Evolutionary conservation across 345 rosid species (phyloP).

Genomic region (Euphorbia peplus): DNA sequence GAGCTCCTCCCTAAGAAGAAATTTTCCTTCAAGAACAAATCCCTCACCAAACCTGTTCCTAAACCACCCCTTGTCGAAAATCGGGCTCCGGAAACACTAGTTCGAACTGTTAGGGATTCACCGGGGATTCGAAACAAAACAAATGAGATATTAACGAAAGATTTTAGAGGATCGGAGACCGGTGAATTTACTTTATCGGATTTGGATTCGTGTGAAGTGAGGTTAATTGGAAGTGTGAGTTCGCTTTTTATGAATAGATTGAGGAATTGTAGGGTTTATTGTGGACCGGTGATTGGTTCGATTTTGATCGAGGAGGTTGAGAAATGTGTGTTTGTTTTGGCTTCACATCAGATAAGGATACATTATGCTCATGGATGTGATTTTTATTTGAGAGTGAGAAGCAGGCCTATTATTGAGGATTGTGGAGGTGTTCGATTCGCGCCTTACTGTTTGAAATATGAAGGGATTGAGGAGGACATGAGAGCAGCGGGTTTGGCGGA

Average conservation of each 20-base stretch:
- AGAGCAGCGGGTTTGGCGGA: conserved; percentile 51
- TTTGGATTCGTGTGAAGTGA: conserved; percentile 70
- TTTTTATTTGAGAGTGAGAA: conserved; percentile 80
- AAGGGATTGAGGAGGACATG: conserved; percentile 69
- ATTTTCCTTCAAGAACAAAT: conserved; percentile 66
- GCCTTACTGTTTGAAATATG: conserved; percentile 69
- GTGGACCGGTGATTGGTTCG: conserved; percentile 77
- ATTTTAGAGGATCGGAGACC: conserved; percentile 42
- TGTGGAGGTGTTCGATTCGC: conserved; percentile 58
- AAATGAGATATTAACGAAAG: conserved; percentile 43
- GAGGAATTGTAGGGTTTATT: conserved; percentile 49
- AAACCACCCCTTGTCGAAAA: conserved; percentile 30
- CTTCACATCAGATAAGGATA: conserved; percentile 86
- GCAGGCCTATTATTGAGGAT: conserved; percentile 87
- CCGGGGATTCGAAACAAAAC: conserved; percentile 59
- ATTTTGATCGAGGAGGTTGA: conserved; percentile 75
- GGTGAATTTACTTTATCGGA: conserved; percentile 71
- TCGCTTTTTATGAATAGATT: conserved; percentile 59
- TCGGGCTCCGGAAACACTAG: neutral
- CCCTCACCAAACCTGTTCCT: conserved; percentile 21
- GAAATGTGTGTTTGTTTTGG: conserved; percentile 55
- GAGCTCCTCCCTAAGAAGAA: conserved; percentile 63
- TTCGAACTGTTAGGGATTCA: conserved; percentile 39
- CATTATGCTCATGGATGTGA: conserved; percentile 57
- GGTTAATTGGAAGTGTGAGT: conserved; percentile 45